phyloP scores from a whole-genome alignment of 163 green algal genomes.

The Botryococcus braunii region DNA sequence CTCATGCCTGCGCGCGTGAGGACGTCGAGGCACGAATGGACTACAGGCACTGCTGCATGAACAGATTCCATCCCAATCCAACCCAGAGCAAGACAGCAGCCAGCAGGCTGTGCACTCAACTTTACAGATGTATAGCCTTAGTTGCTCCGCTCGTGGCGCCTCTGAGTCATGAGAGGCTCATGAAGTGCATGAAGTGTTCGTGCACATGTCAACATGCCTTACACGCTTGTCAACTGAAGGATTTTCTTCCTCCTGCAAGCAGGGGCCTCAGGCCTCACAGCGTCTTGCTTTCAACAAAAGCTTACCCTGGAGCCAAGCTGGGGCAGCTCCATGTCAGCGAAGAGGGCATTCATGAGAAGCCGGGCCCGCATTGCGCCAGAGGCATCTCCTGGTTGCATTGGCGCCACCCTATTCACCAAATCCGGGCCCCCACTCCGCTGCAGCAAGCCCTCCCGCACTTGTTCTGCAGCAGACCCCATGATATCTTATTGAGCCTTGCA shows the following conservation, averaged over 20 bases:
- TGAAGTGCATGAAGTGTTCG: neutral
- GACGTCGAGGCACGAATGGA: no score
- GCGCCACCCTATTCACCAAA: constrained; percentile 51
- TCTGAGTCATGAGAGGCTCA: neutral
- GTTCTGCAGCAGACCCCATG: constrained; percentile 12
- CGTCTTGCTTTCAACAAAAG: no score
- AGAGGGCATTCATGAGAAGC: constrained; percentile 33
- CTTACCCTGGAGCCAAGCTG: neutral
- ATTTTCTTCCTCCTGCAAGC: neutral
- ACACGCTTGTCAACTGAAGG: neutral
- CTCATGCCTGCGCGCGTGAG: no score
- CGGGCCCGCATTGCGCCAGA: constrained; percentile 30
- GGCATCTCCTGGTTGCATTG: constrained; percentile 43
- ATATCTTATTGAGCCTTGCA: no score
- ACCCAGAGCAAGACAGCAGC: no score
- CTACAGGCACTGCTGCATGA: no score
- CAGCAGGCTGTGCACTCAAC: no score
- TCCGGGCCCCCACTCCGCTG: constrained; percentile 17
- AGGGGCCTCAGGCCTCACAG: neutral
- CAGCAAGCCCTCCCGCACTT: constrained; percentile 26
- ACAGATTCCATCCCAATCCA: no score
- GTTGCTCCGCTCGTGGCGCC: neutral
- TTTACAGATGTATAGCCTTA: no score
- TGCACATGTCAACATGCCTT: neutral
- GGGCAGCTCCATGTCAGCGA: neutral